Evolutionary conservation across 306 rosid genomes (phyloP).

Genomic region (Quercus engelmannii): DNA sequence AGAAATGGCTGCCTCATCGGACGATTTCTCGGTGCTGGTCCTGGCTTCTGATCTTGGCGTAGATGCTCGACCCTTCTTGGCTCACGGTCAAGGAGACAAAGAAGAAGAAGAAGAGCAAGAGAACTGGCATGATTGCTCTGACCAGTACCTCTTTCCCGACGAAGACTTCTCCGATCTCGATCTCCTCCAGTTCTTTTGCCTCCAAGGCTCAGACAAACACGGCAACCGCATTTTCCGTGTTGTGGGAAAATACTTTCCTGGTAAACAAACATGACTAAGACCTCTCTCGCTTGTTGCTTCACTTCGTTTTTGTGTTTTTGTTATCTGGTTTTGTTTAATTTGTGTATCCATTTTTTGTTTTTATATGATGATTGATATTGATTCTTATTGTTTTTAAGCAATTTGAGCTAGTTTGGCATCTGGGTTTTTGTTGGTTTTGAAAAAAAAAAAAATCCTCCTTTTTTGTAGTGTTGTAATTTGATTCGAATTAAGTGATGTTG

Average conservation of each 20-base stretch:
- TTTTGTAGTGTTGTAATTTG: too few relatives aligned
- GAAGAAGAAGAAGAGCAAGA: constrained; percentile 52
- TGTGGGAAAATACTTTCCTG: constrained; percentile 85
- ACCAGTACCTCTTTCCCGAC: constrained; percentile 56
- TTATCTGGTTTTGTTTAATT: background rate
- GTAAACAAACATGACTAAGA: constrained; percentile 32
- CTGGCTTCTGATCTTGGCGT: constrained; percentile 68
- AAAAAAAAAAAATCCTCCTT: too few relatives aligned
- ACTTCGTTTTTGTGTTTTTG: background rate
- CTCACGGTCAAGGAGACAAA: constrained; percentile 7
- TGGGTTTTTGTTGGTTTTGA: background rate
- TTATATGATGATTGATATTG: background rate
- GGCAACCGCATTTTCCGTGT: constrained; percentile 65
- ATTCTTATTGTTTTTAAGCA: background rate
- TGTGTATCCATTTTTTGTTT: background rate
- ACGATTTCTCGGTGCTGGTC: constrained; percentile 82
- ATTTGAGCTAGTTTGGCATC: background rate
- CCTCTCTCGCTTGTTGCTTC: background rate
- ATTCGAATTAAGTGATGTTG: too few relatives aligned
- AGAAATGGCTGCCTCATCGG: constrained; percentile 62
- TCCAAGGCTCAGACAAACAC: constrained; percentile 67
- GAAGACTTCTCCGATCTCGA: constrained; percentile 98
- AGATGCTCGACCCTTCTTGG: constrained; percentile 77
- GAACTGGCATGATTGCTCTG: constrained; percentile 74
- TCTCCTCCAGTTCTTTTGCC: constrained; percentile 53